Base-by-base conservation (phyloP, 495 filamentous ascomycete species). In the Neurospora discreta region DNA sequence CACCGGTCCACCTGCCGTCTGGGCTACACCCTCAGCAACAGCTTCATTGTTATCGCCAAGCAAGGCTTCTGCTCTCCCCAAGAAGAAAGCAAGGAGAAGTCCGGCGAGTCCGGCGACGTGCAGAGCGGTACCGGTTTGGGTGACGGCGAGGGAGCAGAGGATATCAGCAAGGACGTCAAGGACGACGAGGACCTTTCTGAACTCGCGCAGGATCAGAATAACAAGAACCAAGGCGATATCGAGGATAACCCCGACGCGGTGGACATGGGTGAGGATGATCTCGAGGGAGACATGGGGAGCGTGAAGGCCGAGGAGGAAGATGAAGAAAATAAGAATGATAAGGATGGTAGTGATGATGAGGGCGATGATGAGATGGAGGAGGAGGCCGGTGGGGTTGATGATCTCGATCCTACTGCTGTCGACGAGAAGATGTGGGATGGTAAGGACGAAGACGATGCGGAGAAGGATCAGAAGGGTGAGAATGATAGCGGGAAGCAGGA, bases 401-500 rank as follows among this genome's bases (percentile, higher is more conserved):
- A 94, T 74, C 84, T 97, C 23, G 94, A 96, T 74, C 89, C 92
- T 8, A 90, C 89, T 20, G 93, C 94, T 18, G 90, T 99, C 1
- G 95, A 99, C 79, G 95, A 99, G 81, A 98, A 98, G 83, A 90
- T 98, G 84, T 99, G 95, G 95, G 93, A 98, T 80, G 94, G 91
- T 10, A 88, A 87, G 58, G 88, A 86, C 20, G 90, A 93, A 68
- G 90, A 93, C 18, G 84, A 90, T 16, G 84, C 90, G 39, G 89
- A 93, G 70, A 94, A 95, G 75, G 92, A 97, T 67, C 91, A 93
- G 68, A 85, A 93, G 74, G 91, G 89, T n/a, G 87, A 93, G 73
- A 84, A 90, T 74, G 83, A 86, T 11, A 89, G 90, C 75, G 90
- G 91, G 20, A 84, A 87, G 71, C 79, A 85, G 70, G 85, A 89